Percentiles rank a stretch among this genome's conserved stretches.
Evolutionary conservation across 2,329 filamentous ascomycete species (phyloP).

Genomic region (Raffaelea deltoideospora): DNA sequence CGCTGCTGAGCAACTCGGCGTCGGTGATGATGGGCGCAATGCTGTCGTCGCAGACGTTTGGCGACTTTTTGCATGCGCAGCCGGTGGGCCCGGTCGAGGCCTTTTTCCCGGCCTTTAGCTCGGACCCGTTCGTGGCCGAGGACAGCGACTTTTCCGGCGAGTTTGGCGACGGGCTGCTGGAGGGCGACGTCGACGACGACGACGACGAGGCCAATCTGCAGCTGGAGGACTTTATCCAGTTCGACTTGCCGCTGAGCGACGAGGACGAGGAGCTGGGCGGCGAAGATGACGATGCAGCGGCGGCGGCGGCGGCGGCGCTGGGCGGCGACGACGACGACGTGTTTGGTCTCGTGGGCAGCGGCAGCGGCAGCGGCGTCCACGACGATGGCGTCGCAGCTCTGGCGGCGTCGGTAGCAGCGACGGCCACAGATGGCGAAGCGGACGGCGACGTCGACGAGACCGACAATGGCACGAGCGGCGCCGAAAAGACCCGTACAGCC

Average conservation of each 20-base stretch:
- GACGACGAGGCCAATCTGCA: slow-evolving; percentile 50
- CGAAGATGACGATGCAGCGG: no score
- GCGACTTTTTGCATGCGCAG: slow-evolving; percentile 44
- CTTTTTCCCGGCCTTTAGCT: slow-evolving; percentile 51
- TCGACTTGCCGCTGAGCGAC: slow-evolving; percentile 31
- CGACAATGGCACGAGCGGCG: slow-evolving; percentile 33
- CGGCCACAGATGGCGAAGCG: slow-evolving; percentile 19
- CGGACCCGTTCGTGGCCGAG: slow-evolving; percentile 40
- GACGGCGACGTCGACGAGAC: slow-evolving; percentile 27
- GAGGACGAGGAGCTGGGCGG: slow-evolving; percentile 1
- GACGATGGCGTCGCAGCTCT: no score
- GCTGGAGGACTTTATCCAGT: slow-evolving; percentile 59
- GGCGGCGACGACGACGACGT: slow-evolving; percentile 2
- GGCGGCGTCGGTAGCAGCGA: no score
- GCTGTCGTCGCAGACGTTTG: slow-evolving; percentile 39
- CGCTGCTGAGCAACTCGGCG: slow-evolving; percentile 51
- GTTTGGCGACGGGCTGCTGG: no score
- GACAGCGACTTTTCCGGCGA: slow-evolving; percentile 32
- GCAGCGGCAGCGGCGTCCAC: slow-evolving; percentile 29
- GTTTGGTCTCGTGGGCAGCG: not conserved
- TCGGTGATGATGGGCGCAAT: slow-evolving; percentile 71
- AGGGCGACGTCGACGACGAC: slow-evolving; percentile 45
- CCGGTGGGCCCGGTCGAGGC: slow-evolving; percentile 60
- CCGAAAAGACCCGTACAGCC: not conserved
- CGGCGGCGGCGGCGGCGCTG: no score